phyloP scores from a whole-genome alignment of 495 filamentous ascomycete genomes.

The Talaromyces nanjingensis region DNA sequence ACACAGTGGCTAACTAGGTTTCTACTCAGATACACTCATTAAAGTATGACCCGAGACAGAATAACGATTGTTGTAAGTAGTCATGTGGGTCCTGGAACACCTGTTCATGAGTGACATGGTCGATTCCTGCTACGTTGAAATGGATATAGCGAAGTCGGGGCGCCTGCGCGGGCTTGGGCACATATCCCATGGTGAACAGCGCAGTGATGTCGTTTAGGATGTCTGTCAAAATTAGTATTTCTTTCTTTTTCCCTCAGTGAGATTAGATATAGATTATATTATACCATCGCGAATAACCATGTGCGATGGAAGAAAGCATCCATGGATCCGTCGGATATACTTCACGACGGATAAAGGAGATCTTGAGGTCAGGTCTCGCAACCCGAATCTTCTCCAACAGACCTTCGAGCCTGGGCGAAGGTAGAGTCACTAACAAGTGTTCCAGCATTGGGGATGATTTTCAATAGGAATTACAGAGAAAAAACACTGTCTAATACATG shows the following conservation, averaged over 20 bases:
- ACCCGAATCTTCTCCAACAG: neutral
- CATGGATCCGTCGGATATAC: neutral
- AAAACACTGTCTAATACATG: neutral
- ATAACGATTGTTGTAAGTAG: no score
- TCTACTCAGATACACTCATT: no score
- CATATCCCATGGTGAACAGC: constrained; percentile 46
- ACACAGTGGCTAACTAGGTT: no score
- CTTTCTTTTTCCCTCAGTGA: neutral
- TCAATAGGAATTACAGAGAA: neutral
- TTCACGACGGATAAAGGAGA: neutral
- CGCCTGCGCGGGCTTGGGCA: neutral
- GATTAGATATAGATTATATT: neutral
- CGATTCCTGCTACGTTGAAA: constrained; percentile 60
- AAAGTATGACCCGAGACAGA: no score
- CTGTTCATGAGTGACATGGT: constrained; percentile 55
- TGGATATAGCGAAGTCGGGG: constrained; percentile 49
- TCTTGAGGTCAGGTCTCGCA: neutral
- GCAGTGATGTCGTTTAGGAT: neutral
- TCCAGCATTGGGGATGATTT: neutral
- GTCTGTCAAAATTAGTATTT: neutral
- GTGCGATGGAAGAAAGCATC: neutral
- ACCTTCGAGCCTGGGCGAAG: neutral
- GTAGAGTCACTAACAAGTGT: neutral
- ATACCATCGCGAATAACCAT: neutral
- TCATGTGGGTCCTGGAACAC: constrained; percentile 51